Base-by-base conservation (phyloP, 1,284 basidiomycete species). In the Trichosporon inkin region DNA sequence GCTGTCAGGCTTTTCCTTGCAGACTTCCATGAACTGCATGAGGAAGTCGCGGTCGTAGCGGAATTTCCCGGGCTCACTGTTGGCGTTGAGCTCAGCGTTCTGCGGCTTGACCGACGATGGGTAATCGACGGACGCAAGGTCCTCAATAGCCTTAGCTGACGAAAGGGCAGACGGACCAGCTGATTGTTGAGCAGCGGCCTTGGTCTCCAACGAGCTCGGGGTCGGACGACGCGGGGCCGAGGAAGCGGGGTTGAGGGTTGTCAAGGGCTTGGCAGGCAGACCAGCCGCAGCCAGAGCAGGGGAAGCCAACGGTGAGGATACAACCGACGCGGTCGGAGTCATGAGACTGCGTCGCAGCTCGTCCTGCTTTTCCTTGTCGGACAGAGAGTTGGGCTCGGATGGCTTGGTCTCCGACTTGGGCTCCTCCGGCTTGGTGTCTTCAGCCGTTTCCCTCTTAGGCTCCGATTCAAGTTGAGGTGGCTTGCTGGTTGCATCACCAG, bases 31-130 rank as follows among this genome's bases (percentile, higher is more conserved):
- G 81, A 99, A 99, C 75, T 99, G 96, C 65, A 99, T 80, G 34
- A 99, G 83, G 85, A 99, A 99, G 47, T 95, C 92, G 53, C 95
- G 92, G 78, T 98, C 93, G 78, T 99, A 99, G 70, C 94, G 87
- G 83, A 92, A 97, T 79, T 93, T 95, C 70, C 94, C 92, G 71
- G 88, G 88, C 62, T 79, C 73, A 16, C 88, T 88, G 62, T 88
- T 85, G 61, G 84, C 82, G 78, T 97, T 98, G 69, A 98, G 86
- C 70, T 92, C 90, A 8, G 88, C 79, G 67, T 84, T 85, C 3
- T 94, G 95, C 64, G 92, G 91, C 75, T 84, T 83, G 75, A 94
- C 84, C 49, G 88, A 86, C 60, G 86, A 85, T 4, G 94, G 94
- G 73, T 99, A 99, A 20, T 83, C 79, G 52, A 98, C 84, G 58